Base-by-base conservation (phyloP, 768 basidiomycete genomes). In the Solioccasus polychromus region DNA sequence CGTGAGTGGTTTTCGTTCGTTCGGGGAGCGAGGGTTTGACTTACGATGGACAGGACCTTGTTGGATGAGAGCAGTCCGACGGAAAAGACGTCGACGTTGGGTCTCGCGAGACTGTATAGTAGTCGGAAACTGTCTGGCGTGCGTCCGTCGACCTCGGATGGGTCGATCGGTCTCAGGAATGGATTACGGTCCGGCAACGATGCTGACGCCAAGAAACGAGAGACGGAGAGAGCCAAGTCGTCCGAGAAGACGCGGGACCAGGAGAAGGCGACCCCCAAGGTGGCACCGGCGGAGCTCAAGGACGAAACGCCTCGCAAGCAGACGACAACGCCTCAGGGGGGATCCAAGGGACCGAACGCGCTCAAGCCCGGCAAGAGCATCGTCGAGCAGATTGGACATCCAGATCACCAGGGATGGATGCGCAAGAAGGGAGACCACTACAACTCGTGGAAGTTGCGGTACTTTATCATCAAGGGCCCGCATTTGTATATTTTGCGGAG, bases 331-430 rank as follows among this genome's bases (percentile, higher is more conserved):
- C 59, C 67, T 22, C 67, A 56, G 29, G 64, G 47, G 4, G 53
- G 53, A 11, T 45, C 50, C 4, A 59, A 53, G 7, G 61, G 59
- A 15, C 66, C 64, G 29, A 72, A 68, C 18, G 63, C 71, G 3
- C 62, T 82, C 50, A 77, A 75, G 57, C 74, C 72, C 24, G 88
- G 88, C 0, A 72, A 75, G 63, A 91, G 81, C 48, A 87, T 96
- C 39, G 64, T 96, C 44, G 83, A 91, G 44, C 90, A 95, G 67
- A 92, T 99, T 50, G 96, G 95, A 4, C 78, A 78, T 20, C 82
- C 92, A 14, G 96, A 99, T 68, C 83, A 89, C 63, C 73, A 76
- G 25, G 96, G 96, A 7, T 97, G 91, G 85, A 85, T 99, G 86
- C 79, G 88, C 61, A 99, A 98, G 78, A 91, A 84, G 71, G 90